Base-by-base conservation (phyloP, 192 early-diverging fungal genomes). In the Geranomyces michiganensis region DNA sequence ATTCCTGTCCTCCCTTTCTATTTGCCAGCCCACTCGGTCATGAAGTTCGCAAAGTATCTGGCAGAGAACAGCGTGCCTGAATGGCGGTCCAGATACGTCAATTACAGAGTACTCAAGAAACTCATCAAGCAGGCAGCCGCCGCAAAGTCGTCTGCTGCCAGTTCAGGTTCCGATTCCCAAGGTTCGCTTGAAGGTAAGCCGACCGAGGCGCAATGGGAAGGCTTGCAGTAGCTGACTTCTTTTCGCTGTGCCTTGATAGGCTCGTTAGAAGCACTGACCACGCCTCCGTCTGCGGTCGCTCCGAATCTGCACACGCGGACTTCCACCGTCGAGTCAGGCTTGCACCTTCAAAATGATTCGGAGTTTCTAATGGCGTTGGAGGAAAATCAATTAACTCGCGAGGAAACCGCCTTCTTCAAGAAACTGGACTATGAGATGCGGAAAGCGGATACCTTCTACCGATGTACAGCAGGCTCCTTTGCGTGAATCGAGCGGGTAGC, bases 21-120 rank as follows among this genome's bases (percentile, higher is more conserved):
- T 3, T 41, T 41, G 36, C 36, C 3, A 3, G 36, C 5, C 36
- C 36, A 10, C 36, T 3, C 36, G 36, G 36, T 10, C 51, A 74
- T 74, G 73, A 74, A 74, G 66, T 74, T 74, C 36, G 73, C 66
- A 58, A 74, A 74, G 66, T 74, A 74, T 48, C 36, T 74, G 14
- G 66, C 48, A 12, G 73, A 74, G 41, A 74, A 74, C 65, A 74
- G 73, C 65, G 73, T 74, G 13, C 73, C 73, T 0, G 30, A 76
- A 46, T 76, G 75, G 75, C 62, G 71, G 22, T 58, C 70, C 13
- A 51, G 65, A 29, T 79, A 76, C 62, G 68, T 71, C 44, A 72
- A 79, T 44, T 79, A 79, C 66, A 12, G 65, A 0, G 63, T 56
- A 53, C 56, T 79, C 31, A 76, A 76, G 58, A 76, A 79, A 48